Base-by-base conservation (phyloP, 2,329 filamentous ascomycete genomes). In the Biscogniauxia mediterranea region DNA sequence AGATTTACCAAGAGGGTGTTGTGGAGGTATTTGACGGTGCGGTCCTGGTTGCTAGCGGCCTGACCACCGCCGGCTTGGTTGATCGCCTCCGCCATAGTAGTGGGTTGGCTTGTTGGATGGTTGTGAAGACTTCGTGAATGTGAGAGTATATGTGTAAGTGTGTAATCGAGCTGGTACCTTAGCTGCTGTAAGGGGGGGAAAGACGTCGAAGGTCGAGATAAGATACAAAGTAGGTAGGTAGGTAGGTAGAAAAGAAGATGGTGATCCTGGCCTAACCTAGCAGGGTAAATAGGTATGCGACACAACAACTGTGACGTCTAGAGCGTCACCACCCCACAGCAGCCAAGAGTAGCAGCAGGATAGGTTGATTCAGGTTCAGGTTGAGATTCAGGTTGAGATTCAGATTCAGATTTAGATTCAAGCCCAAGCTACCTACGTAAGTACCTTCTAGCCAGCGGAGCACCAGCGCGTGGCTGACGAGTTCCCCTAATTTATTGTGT, bases 21-120 rank as follows among this genome's bases (percentile, higher is more conserved):
- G 64, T 78, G 77, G 52, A 86, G 62, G 21, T 76, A 72, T 49
- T 76, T 69, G 66, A 85, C 73, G 51, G 70, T 71, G 59, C 75
- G 77, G 21, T 76, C 69, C 55, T 77, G 73, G 51, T 77, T 77
- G 65, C 77, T 79, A 28, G 78, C 17, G 15, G 38, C 38, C 38
- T 69, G 76, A 51, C 81, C 81, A 63, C 81, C 82, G 60, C 81
- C 82, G 11, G 81, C 81, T 63, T 81, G 79, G 60, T 73, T 75
- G 56, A 75, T 55, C 26, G 77, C 68, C 57, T 68, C 67, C 23
- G 69, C 64, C 69, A 70, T 71, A 54, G 51, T 52, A 23, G 51
- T n/a, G n/a, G n/a, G n/a, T n/a, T n/a, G n/a, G n/a, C 3, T 46
- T 17, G 38, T n/a, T 2, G 7, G 28, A 23, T 32, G 7, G 28